Evolutionary conservation across 768 basidiomycete species (phyloP).

Genomic region (Leucogyrophana mollusca): DNA sequence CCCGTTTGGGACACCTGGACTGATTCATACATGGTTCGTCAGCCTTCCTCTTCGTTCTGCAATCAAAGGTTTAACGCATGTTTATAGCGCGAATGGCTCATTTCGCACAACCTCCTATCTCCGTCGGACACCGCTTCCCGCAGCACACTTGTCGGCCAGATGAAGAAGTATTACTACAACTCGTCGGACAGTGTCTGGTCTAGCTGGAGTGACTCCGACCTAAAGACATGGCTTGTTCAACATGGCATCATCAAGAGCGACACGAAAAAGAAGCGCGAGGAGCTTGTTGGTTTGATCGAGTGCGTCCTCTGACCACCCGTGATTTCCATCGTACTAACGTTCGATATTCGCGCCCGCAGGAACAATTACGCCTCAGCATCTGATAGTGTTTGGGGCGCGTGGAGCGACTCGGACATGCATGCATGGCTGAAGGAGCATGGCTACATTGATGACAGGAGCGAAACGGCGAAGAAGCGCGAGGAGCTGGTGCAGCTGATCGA

Average conservation of each 20-base stretch:
- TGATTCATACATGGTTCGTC: conserved; percentile 73
- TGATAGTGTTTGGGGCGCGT: conserved; percentile 63
- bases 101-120: conserved; percentile 72
- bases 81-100: conserved; percentile 76
- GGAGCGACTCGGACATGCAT: conserved; percentile 73
- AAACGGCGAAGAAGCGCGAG: conserved; percentile 65
- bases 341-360: conserved; percentile 35
- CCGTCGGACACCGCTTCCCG: conserved; percentile 50
- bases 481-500: conserved; percentile 73
- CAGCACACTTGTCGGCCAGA: conserved; percentile 57
- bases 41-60: neutral
- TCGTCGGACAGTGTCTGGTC: conserved; percentile 52
- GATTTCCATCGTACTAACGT: too few relatives aligned
- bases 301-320: too few relatives aligned
- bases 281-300: conserved; percentile 73
- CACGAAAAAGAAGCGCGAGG: conserved; percentile 64
- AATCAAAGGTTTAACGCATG: conserved; percentile 1
- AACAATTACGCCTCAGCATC: conserved; percentile 66
- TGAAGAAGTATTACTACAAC: conserved; percentile 80
- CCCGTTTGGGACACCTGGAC: conserved; percentile 87
- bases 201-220: conserved; percentile 76
- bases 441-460: conserved; percentile 50
- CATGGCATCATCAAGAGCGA: conserved; percentile 74
- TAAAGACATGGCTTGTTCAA: conserved; percentile 77
- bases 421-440: conserved; percentile 75